Conservation (phyloP, 371 early-diverging fungal species). For the Umbelopsis sp. region DNA sequence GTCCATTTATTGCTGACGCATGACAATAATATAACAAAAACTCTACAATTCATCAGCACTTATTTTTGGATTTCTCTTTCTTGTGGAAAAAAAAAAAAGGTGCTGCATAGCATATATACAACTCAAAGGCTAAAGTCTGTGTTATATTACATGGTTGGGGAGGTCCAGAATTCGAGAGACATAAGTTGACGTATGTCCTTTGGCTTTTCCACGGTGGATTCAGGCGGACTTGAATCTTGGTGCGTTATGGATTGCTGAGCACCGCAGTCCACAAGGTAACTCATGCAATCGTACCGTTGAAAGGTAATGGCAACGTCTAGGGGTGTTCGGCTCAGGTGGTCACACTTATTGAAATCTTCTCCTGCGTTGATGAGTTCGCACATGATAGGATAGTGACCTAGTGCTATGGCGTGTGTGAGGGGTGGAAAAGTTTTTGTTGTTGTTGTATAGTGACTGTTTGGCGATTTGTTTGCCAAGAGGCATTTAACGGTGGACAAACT, state of each 20-base stretch:
- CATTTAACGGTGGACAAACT: not conserved
- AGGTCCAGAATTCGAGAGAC: conserved; percentile 12
- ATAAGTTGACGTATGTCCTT: conserved; percentile 1
- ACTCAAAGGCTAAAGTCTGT: conserved; percentile 1
- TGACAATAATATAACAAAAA: not conserved
- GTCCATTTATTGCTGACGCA: not conserved
- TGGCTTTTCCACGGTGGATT: not conserved
- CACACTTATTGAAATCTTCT: conserved; percentile 29
- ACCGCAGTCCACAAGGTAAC: conserved; percentile 29
- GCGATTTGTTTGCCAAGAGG: not conserved
- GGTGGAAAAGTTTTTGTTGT: not conserved
- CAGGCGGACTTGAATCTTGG: not conserved
- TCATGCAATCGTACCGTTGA: conserved; percentile 31
- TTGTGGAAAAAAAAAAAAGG: not conserved
- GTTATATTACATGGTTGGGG: conserved; percentile 11
- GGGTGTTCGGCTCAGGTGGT: conserved; percentile 34
- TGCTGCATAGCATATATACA: not conserved
- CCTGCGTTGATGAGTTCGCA: not conserved
- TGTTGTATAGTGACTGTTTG: not conserved
- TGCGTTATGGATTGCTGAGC: conserved; percentile 18
- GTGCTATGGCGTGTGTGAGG: not conserved
- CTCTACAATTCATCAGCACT: not conserved
- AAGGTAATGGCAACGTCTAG: conserved; percentile 39
- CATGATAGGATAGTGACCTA: conserved; percentile 11
- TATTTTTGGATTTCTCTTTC: not conserved